Percentiles rank a stretch among this genome's conserved stretches.
These are phyloP conservation scores for Blastobotrys apis DNA, from an alignment of 1,139 yeast genomes.

Conservation along the genomic window DNA sequence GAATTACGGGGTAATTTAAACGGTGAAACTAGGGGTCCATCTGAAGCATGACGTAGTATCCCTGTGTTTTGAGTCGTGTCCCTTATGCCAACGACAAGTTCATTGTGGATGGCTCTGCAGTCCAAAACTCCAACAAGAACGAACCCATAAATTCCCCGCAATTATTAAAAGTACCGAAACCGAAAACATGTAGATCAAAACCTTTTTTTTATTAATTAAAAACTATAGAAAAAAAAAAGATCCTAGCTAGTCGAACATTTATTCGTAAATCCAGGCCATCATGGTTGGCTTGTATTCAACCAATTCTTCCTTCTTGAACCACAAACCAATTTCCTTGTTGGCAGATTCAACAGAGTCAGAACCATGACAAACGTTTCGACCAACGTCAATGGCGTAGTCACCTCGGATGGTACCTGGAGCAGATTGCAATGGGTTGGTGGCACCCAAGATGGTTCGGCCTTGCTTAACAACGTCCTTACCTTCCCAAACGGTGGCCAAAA, in stretches of 20 bases:
- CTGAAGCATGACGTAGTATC: too few relatives aligned
- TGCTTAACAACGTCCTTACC: constrained; percentile 99
- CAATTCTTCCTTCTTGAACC: constrained; percentile 98
- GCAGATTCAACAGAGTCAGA: constrained; percentile 99
- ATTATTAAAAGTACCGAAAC: too few relatives aligned
- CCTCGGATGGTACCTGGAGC: constrained; percentile 99
- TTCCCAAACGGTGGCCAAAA: constrained; percentile 99
- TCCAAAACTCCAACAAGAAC: too few relatives aligned
- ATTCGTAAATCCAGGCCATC: constrained; percentile 92
- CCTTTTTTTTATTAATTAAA: background rate
- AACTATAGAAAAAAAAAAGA: background rate
- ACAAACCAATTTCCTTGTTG: constrained; percentile 87
- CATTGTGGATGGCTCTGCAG: too few relatives aligned
- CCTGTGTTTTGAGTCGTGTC: too few relatives aligned
- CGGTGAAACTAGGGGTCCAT: too few relatives aligned
- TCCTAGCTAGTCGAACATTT: constrained; percentile 29
- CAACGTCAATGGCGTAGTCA: constrained; percentile 79
- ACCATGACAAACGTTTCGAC: constrained; percentile 99
- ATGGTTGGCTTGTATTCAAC: constrained; percentile 85
- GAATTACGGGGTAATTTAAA: too few relatives aligned
- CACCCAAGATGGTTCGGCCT: constrained; percentile 97
- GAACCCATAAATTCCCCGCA: too few relatives aligned
- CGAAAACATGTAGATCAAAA: too few relatives aligned
- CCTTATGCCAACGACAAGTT: too few relatives aligned
- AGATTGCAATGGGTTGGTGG: constrained; percentile 96